These are phyloP conservation scores for Gardenia jasminoides DNA, from an alignment of 257 asterid species.

Conservation along the genomic window DNA sequence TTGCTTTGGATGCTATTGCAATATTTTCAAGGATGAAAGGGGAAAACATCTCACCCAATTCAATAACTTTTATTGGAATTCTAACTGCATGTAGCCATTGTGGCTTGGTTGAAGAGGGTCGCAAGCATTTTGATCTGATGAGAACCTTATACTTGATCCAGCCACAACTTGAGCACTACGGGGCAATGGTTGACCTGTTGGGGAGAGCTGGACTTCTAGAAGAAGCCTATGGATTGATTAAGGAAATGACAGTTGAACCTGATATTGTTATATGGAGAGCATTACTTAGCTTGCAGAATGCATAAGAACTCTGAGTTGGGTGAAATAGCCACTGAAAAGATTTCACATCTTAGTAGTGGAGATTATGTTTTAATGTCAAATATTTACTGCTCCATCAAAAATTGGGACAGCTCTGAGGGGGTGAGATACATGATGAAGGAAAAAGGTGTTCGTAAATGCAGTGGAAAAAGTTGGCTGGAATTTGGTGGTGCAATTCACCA, in stretches of 20 bases:
- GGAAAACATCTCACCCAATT: constrained; percentile 53
- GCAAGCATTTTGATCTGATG: constrained; percentile 54
- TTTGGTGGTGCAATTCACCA: constrained; percentile 50
- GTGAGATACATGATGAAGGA: constrained; percentile 51
- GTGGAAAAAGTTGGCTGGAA: constrained; percentile 81
- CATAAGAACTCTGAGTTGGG: constrained; percentile 57
- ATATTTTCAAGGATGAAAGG: constrained; percentile 43
- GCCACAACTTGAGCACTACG: constrained; percentile 82
- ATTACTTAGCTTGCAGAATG: constrained; percentile 67
- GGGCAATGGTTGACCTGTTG: constrained; percentile 73
- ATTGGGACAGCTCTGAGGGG: constrained; percentile 65
- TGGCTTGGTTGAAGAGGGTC: constrained; percentile 70
- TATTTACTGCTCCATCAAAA: constrained; percentile 55
- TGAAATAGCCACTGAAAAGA: constrained; percentile 44
- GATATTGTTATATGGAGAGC: constrained; percentile 75
- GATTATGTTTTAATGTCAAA: constrained; percentile 69
- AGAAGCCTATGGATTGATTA: constrained; percentile 55
- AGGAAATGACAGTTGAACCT: constrained; percentile 66
- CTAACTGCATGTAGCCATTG: constrained; percentile 66
- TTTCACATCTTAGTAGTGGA: constrained; percentile 57
- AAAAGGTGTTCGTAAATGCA: constrained; percentile 52
- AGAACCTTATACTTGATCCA: constrained; percentile 39
- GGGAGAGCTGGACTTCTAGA: constrained; percentile 66
- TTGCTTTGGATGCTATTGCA: constrained; percentile 58
- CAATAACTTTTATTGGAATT: constrained; percentile 65